Evolutionary conservation across 768 basidiomycete genomes (phyloP).

Genomic region (Russula ochroleuca): DNA sequence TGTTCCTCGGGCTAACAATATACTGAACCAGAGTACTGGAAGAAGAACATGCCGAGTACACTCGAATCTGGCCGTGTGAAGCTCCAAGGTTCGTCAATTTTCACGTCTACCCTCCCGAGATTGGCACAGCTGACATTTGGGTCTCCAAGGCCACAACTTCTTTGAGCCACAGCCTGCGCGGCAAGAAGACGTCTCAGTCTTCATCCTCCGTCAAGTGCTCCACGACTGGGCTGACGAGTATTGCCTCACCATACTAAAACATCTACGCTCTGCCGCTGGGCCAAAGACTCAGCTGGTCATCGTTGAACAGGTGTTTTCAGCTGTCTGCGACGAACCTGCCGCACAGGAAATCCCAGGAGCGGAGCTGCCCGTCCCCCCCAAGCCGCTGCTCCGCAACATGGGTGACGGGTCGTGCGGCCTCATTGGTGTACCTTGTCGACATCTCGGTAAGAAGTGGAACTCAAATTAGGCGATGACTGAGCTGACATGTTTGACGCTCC

Average conservation of each 20-base stretch:
- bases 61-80: no score
- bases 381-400: conserved; percentile 31
- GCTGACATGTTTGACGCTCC: neutral
- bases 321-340: conserved; percentile 28
- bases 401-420: conserved; percentile 26
- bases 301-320: conserved; percentile 30
- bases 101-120: neutral
- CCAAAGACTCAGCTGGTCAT: conserved; percentile 32
- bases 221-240: conserved; percentile 39
- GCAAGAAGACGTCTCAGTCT: conserved; percentile 33
- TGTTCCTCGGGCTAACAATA: no score
- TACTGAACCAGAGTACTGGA: no score
- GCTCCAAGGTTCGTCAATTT: conserved; percentile 27
- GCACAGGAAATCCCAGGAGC: conserved; percentile 24
- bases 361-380: conserved; percentile 23
- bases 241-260: conserved; percentile 29
- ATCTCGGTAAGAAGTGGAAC: conserved; percentile 18
- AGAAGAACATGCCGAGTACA: no score
- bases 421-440: conserved; percentile 25
- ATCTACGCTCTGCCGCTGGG: conserved; percentile 29
- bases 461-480: neutral
- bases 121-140: neutral
- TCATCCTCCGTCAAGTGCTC: conserved; percentile 31
- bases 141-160: conserved; percentile 27
- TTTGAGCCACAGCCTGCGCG: conserved; percentile 30